These are phyloP conservation scores for Orbilia ellipsospora DNA, from an alignment of 2,329 filamentous ascomycete species.

Conservation along the genomic window DNA sequence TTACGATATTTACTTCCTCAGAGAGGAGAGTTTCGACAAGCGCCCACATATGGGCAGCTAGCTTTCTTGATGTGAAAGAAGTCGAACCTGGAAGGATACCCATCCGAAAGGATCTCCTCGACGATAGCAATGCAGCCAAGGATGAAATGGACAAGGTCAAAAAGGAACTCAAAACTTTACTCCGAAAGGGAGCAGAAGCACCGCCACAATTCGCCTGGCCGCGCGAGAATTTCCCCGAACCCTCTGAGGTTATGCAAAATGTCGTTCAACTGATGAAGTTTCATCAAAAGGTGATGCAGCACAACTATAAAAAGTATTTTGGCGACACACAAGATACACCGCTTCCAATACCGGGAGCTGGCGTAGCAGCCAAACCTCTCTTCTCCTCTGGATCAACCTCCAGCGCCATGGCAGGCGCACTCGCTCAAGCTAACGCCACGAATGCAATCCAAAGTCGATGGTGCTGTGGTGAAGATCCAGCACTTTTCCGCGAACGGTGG, in stretches of 20 bases:
- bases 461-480: constrained; percentile 95
- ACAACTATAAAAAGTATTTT: constrained; percentile 87
- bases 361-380: background rate
- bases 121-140: constrained; percentile 98
- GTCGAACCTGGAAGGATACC: constrained; percentile 86
- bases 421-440: constrained; percentile 72
- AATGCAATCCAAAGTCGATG: constrained; percentile 85
- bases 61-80: constrained; percentile 88
- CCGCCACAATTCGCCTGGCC: constrained; percentile 99
- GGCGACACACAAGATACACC: constrained; percentile 21
- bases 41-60: constrained; percentile 90
- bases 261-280: constrained; percentile 98
- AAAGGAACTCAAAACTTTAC: constrained; percentile 94
- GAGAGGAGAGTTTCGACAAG: constrained; percentile 94
- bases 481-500: constrained; percentile 95
- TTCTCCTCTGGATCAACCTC: constrained; percentile 11
- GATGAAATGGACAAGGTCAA: constrained; percentile 98
- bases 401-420: constrained; percentile 63
- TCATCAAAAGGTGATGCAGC: constrained; percentile 90
- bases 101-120: constrained; percentile 91
- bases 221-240: constrained; percentile 87
- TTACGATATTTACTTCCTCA: constrained; percentile 94
- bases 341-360: constrained; percentile 5
- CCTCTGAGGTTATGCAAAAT: constrained; percentile 88
- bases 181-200: constrained; percentile 91